Evolutionary conservation across 371 early-diverging fungal species (phyloP).

Genomic region (Syncephalastrum monosporum): DNA sequence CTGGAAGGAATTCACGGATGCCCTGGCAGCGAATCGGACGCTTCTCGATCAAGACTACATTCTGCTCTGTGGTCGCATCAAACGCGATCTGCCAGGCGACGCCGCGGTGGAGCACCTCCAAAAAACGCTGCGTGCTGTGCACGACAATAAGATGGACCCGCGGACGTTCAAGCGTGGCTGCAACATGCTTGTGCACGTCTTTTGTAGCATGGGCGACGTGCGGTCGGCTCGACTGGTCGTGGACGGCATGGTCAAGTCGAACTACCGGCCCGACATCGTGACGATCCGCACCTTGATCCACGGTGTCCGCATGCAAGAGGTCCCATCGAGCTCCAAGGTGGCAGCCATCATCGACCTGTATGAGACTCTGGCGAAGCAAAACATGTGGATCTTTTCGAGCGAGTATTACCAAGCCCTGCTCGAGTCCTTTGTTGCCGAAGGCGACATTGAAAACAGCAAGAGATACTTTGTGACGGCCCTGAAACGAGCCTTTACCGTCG

Average conservation of each 20-base stretch:
- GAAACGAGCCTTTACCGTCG: not conserved
- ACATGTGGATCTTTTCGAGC: conserved; percentile 4
- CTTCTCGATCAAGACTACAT: conserved; percentile 3
- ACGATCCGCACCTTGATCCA: conserved; percentile 27
- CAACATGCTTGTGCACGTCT: conserved; percentile 40
- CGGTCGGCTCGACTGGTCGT: conserved; percentile 31
- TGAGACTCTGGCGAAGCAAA: conserved; percentile 4
- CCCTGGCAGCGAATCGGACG: no score
- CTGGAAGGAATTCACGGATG: no score
- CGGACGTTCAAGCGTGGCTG: conserved; percentile 25
- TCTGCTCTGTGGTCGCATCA: conserved; percentile 7
- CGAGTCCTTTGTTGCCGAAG: conserved; percentile 13
- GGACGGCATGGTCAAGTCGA: conserved; percentile 23
- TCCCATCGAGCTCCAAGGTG: conserved; percentile 1
- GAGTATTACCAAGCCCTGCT: conserved; percentile 19
- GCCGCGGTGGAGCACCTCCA: conserved; percentile 20
- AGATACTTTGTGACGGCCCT: conserved; percentile 12
- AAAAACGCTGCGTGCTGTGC: conserved; percentile 22
- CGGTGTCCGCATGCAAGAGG: conserved; percentile 22
- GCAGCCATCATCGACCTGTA: conserved; percentile 22
- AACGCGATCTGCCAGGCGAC: conserved; percentile 3
- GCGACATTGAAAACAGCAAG: conserved; percentile 10
- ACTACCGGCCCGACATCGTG: conserved; percentile 7
- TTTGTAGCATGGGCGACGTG: conserved; percentile 18
- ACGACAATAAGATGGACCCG: conserved; percentile 8